Base-by-base conservation (phyloP, 257 asterid genomes). In the Solanum medicagineum region DNA sequence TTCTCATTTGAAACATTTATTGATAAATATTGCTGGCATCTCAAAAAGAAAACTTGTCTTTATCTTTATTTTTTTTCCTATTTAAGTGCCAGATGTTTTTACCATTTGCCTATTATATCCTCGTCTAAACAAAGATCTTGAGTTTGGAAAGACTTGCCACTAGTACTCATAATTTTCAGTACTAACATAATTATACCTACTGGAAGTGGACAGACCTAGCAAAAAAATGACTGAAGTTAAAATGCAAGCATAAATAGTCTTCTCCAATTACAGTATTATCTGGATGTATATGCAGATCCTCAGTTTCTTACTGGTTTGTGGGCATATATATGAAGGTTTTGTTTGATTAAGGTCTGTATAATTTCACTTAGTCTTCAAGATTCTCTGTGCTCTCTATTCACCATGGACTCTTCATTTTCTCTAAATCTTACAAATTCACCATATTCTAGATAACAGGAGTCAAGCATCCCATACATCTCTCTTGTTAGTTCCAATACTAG, bases 401-500 rank as follows among this genome's bases (percentile, higher is more conserved):
- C 42, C 3, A 13, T 63, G 42, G 10, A 63, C 71, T 63, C 44
- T 63, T 24, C 44, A 7, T 8, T 47, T 74, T 13, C 81, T 75
- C 60, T 49, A 45, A 49, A 75, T 24, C 81, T 47, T 49, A 75
- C n/a, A 8, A 1, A 75, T 62, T 63, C 68, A 74, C 84, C 86
- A 17, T 89, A 83, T 84, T 88, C 84, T 95, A 94, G 97, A 93
- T 91, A 89, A 89, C 91, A 68, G 93, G 86, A 79, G 47, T 68
- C 20, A 26, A 63, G 86, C 82, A 84, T 70, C 84, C 94, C 22
- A 93, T 96, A 26, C 99, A 92, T 75, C 94, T 97, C 66, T 96
- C 98, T 14, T 91, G 60, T 75, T 96, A 63, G 98, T 95, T 8
- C 99, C 99, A 4, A 91, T 53, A 49, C 83, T 96, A 45, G 84